Evolutionary conservation across 1,284 basidiomycete genomes (phyloP), one percentile per base, ranked within the genome.

Genomic region (Trichosporon inkin): DNA sequence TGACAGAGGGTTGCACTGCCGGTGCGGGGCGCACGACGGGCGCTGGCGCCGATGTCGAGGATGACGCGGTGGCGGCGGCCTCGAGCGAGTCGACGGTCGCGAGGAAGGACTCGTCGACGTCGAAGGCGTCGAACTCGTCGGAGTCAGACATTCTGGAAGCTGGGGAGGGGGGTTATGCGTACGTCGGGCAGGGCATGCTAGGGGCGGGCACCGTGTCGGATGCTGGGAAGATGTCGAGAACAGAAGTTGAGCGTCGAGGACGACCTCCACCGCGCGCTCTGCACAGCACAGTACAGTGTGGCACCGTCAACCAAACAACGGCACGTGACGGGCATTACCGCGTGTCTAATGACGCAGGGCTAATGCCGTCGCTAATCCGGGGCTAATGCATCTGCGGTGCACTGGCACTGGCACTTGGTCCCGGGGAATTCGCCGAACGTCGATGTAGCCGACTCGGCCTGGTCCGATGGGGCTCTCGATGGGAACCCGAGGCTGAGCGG

Each of bases 101-200:
- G 24, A 77, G 61, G 63, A 74, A 74, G 0, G 70, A 71, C 39
- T 71, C 75, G 62, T 78, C 73, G 53, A 72, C 61, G n/a, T 62
- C 57, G 58, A 76, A 71, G 22, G 63, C 57, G 53, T 71, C 70
- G 35, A 70, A 68, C 57, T 69, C 62, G 55, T 53, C 57, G 14
- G 38, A 60, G 22, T 63, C 62, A 34, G 62, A 63, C 62, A 63
- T 63, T 38, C 36, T 38, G n/a, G 17, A 39, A 17, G 37, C 28
- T 39, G 53, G 37, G 32, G 47, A 6, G 24, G 24, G 28, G 24
- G 44, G 24, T 5, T 49, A 49, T 24, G 44, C 44, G 22, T 49
- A 49, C 22, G 28, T 17, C 14, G 44, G 13, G 24, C 22, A 49
- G 44, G 44, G 22, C 44, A 49, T 49, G 44, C 24, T 49, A 16